Evolutionary conservation across 495 filamentous ascomycete species (phyloP).

Genomic region (Beverwykella pulmonaria): DNA sequence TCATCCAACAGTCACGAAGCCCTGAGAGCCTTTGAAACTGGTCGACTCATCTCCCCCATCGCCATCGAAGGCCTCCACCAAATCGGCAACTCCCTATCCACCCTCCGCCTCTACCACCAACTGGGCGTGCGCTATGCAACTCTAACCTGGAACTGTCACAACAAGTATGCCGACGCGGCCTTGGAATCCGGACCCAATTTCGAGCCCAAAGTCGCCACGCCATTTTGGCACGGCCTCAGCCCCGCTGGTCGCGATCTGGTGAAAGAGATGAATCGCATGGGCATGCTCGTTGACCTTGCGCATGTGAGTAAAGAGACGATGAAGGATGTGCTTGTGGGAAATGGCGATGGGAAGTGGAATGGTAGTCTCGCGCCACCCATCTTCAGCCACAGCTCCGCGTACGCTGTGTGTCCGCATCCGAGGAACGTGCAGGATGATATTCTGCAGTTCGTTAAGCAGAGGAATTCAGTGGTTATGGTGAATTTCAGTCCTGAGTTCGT

Average conservation of each 20-base stretch:
- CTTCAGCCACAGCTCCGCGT: conserved; percentile 71
- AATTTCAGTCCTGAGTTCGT: conserved; percentile 82
- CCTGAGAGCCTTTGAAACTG: conserved; percentile 59
- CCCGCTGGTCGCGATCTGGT: conserved; percentile 66
- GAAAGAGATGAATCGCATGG: conserved; percentile 77
- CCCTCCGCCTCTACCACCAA: conserved; percentile 70
- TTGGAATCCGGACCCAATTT: conserved; percentile 50
- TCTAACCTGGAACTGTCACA: conserved; percentile 92
- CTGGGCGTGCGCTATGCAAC: conserved; percentile 92
- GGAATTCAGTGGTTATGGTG: conserved; percentile 70
- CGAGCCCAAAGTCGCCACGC: conserved; percentile 41
- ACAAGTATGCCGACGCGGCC: conserved; percentile 84
- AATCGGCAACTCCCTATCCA: conserved; percentile 82
- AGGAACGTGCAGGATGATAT: conserved; percentile 75
- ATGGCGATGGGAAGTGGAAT: conserved; percentile 50
- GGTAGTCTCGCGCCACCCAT: conserved; percentile 66
- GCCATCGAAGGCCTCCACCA: conserved; percentile 94
- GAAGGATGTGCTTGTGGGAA: conserved; percentile 64
- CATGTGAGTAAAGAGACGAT: conserved; percentile 71
- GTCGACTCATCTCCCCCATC: conserved; percentile 68
- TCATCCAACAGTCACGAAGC: conserved; percentile 61
- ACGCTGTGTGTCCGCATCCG: conserved; percentile 67
- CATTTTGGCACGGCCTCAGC: conserved; percentile 59
- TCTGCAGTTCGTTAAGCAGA: conserved; percentile 62
- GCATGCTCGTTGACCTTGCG: conserved; percentile 76